Conservation (phyloP, 2,329 filamentous ascomycete species). For the Biscogniauxia mediterranea region DNA sequence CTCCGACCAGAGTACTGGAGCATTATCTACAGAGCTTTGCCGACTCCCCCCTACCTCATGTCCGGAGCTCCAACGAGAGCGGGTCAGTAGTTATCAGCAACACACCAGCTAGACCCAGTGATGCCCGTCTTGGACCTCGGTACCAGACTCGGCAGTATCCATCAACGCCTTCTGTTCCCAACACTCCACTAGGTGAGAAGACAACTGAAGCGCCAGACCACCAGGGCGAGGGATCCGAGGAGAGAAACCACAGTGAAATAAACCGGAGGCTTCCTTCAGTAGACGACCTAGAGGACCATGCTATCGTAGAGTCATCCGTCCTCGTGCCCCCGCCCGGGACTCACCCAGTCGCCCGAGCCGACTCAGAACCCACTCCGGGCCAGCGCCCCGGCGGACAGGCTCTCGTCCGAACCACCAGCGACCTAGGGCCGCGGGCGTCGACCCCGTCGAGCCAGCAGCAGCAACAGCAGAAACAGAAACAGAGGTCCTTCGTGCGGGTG, state of each 20-base stretch:
- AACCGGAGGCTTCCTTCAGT: not conserved
- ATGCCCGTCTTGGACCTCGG: too few species aligned
- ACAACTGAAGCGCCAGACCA: not conserved
- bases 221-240: not conserved
- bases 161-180: conserved; percentile 3
- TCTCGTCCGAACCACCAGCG: conserved; percentile 35
- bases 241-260: not conserved
- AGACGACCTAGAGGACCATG: not conserved
- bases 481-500: conserved; percentile 16
- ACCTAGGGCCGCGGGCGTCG: conserved; percentile 30
- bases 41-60: conserved; percentile 21
- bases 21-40: conserved; percentile 43
- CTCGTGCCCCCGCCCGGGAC: conserved; percentile 19
- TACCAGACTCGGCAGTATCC: not conserved
- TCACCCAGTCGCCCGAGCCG: conserved; percentile 20
- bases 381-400: conserved; percentile 26
- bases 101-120: not conserved
- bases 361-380: conserved; percentile 34
- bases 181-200: not conserved
- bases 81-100: conserved; percentile 15
- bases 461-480: too few species aligned
- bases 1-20: conserved; percentile 51
- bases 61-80: conserved; percentile 6
- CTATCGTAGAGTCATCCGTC: conserved; percentile 28
- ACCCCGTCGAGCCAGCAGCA: not conserved